These are phyloP conservation scores for Parmales sp. DNA, from an alignment of 108 stramenopile species.

Conservation along the genomic window DNA sequence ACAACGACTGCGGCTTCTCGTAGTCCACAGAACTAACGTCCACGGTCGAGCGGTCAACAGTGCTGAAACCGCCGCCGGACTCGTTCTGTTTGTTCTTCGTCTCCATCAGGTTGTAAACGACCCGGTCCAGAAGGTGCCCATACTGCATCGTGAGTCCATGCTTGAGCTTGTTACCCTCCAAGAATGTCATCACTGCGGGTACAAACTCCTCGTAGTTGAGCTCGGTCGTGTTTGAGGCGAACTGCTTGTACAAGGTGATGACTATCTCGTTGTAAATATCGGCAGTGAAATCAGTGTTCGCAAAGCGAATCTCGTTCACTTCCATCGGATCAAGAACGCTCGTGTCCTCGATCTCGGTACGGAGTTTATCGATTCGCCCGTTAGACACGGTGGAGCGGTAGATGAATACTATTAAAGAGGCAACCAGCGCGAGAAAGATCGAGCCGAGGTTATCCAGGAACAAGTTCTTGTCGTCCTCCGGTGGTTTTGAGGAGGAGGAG, in stretches of 20 bases:
- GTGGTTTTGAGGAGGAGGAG: too few species aligned
- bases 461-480: constrained; percentile 46
- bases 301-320: constrained; percentile 62
- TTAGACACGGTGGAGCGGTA: constrained; percentile 49
- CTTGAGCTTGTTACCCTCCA: constrained; percentile 43
- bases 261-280: constrained; percentile 41
- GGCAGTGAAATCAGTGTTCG: constrained; percentile 54
- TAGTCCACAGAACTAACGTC: too few species aligned
- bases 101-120: constrained; percentile 40
- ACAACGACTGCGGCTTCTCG: background rate
- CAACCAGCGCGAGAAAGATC: constrained; percentile 52
- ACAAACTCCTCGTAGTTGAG: constrained; percentile 55
- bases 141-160: constrained; percentile 58
- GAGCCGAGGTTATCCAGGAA: constrained; percentile 75
- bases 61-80: too few species aligned
- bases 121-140: constrained; percentile 70
- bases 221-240: constrained; percentile 15
- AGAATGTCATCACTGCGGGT: constrained; percentile 26
- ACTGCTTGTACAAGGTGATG: constrained; percentile 22
- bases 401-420: constrained; percentile 40
- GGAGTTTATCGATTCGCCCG: constrained; percentile 38
- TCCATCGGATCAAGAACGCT: constrained; percentile 65
- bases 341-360: constrained; percentile 46
- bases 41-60: too few species aligned
- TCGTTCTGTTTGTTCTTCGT: constrained; percentile 17